Conservation (phyloP, 1,284 basidiomycete genomes). For the Tranzscheliella williamsii region DNA sequence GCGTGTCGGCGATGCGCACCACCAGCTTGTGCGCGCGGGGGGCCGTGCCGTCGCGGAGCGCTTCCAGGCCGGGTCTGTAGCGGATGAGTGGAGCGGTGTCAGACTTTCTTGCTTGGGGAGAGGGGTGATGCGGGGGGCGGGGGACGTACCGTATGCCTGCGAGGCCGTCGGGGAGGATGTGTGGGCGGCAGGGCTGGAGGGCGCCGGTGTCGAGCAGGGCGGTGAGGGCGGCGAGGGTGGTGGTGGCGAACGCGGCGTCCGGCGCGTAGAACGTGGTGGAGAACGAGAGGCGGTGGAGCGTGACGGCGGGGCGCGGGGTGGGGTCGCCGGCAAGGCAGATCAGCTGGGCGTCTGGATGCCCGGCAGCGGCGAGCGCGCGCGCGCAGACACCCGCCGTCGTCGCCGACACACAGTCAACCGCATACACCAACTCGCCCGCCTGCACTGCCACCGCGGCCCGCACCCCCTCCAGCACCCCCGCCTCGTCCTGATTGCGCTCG, state of each 20-base stretch:
- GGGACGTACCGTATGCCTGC: slow-evolving; percentile 40
- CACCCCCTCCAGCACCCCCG: slow-evolving; percentile 23
- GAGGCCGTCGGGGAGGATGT: slow-evolving; percentile 42
- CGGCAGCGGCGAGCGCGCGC: slow-evolving; percentile 3
- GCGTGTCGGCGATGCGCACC: slow-evolving; percentile 41
- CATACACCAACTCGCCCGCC: slow-evolving; percentile 24
- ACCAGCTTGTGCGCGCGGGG: slow-evolving; percentile 49
- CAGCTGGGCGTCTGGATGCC: slow-evolving; percentile 8
- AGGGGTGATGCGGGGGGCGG: not conserved
- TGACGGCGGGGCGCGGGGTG: slow-evolving; percentile 2
- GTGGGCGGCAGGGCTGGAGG: slow-evolving; percentile 26
- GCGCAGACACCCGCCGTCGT: slow-evolving; percentile 33
- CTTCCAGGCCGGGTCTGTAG: slow-evolving; percentile 38
- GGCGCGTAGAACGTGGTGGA: slow-evolving; percentile 49
- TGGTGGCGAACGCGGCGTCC: slow-evolving; percentile 17
- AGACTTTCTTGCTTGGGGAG: not conserved
- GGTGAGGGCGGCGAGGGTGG: slow-evolving; percentile 8
- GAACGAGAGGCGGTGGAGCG: slow-evolving; percentile 49
- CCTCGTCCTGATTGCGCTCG: slow-evolving; percentile 26
- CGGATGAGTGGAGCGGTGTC: not conserved
- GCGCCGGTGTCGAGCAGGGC: slow-evolving; percentile 5
- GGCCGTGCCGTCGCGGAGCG: slow-evolving; percentile 41
- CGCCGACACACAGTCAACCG: slow-evolving; percentile 48
- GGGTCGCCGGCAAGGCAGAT: slow-evolving; percentile 51
- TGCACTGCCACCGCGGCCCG: not conserved